Evolutionary conservation across 1,139 yeast species (phyloP).

Genomic region (Hansenula lynferdii): DNA sequence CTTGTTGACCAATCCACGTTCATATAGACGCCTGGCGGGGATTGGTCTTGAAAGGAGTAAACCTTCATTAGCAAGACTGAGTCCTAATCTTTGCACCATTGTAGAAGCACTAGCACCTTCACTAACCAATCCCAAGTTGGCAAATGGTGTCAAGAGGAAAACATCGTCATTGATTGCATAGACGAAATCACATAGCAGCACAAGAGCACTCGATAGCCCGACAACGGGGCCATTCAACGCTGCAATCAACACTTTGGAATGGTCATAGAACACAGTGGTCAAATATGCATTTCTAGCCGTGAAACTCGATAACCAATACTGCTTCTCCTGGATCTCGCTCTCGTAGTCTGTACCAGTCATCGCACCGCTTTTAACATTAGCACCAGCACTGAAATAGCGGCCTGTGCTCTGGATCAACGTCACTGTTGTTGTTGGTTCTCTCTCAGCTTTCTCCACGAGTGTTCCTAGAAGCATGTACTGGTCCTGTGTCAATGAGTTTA

Average conservation of each 20-base stretch:
- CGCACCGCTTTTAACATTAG: conserved; percentile 62
- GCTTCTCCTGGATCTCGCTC: conserved; percentile 30
- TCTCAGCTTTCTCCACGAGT: conserved; percentile 58
- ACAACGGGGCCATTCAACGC: conserved; percentile 88
- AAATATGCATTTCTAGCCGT: conserved; percentile 67
- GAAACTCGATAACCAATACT: conserved; percentile 55
- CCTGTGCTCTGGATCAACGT: conserved; percentile 75
- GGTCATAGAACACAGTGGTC: conserved; percentile 67
- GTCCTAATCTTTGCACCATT: conserved; percentile 65
- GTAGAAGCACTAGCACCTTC: conserved; percentile 80
- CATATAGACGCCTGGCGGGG: conserved; percentile 49
- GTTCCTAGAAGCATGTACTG: conserved; percentile 65
- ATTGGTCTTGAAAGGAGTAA: conserved; percentile 67
- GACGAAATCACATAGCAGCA: conserved; percentile 71
- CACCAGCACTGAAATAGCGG: conserved; percentile 81
- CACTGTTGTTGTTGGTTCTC: conserved; percentile 57
- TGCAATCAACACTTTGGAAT: conserved; percentile 64
- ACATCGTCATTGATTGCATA: conserved; percentile 63
- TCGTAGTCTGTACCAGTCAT: conserved; percentile 20
- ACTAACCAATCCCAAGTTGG: conserved; percentile 77
- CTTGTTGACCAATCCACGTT: conserved; percentile 61
- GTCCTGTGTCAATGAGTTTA: conserved; percentile 64
- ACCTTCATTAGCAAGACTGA: conserved; percentile 72
- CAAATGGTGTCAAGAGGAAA: conserved; percentile 69
- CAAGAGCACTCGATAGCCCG: conserved; percentile 73